These are phyloP conservation scores for Eucalyptus microcorys DNA, from an alignment of 345 rosid genomes.

Conservation along the genomic window DNA sequence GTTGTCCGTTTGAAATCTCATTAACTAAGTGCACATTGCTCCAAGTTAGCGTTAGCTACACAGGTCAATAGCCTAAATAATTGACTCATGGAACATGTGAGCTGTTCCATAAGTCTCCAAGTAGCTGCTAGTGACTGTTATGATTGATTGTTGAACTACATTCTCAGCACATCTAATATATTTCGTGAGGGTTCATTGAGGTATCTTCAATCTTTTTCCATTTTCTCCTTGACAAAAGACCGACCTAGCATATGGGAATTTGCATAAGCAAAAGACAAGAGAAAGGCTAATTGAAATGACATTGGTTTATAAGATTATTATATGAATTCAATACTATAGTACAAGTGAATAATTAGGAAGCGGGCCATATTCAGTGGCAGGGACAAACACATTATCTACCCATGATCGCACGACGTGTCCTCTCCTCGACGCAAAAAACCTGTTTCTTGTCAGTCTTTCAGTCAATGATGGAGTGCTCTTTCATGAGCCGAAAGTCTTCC, in stretches of 20 bases:
- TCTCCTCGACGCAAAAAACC: neutral
- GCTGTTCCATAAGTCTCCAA: neutral
- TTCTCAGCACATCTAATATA: neutral
- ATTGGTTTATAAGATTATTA: neutral
- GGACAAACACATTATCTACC: neutral
- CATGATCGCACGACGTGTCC: neutral
- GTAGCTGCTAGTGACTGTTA: neutral
- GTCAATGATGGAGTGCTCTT: neutral
- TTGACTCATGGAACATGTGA: neutral
- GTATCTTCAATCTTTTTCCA: neutral
- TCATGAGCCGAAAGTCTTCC: neutral
- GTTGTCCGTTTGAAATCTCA: neutral
- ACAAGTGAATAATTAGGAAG: neutral
- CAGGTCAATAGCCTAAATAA: neutral
- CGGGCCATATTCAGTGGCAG: neutral
- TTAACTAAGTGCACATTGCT: neutral
- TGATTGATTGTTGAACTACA: neutral
- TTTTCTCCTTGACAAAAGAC: neutral
- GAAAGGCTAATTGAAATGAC: neutral
- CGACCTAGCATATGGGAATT: neutral
- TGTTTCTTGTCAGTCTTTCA: neutral
- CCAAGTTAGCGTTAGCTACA: too few species aligned
- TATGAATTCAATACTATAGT: neutral
- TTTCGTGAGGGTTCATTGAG: neutral
- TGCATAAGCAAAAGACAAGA: neutral